Conservation (phyloP, 352 stramenopile genomes). For the Aphanomyces euteiches region DNA sequence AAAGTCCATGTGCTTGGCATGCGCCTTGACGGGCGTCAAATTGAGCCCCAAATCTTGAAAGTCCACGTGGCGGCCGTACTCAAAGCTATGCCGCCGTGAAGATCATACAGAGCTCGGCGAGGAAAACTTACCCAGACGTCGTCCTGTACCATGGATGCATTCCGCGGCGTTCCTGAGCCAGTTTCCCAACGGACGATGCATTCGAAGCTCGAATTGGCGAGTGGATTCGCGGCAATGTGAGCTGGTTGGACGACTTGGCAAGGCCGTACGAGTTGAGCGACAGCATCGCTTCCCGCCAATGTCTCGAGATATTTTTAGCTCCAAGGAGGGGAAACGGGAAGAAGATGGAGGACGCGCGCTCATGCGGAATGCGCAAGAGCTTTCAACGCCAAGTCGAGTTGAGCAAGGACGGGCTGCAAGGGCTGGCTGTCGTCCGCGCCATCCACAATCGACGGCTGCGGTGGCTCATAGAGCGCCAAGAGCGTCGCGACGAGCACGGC, state of each 20-base stretch:
- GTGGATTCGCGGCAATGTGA: constrained; percentile 3
- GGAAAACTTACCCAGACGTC: constrained; percentile 7
- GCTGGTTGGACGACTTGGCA: constrained; percentile 1
- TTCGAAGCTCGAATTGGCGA: neutral
- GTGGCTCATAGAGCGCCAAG: neutral
- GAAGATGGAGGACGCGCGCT: neutral
- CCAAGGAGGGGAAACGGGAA: too few species aligned
- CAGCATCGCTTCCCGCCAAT: constrained; percentile 4
- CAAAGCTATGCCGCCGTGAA: constrained; percentile 6
- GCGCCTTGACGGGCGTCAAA: constrained; percentile 14
- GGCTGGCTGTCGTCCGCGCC: neutral
- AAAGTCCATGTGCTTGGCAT: constrained; percentile 27
- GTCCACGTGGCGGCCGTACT: constrained; percentile 26
- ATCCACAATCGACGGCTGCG: neutral
- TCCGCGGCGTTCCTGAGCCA: constrained; percentile 16
- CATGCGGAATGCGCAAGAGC: neutral
- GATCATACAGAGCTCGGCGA: neutral
- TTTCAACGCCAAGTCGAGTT: neutral
- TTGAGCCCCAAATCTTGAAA: constrained; percentile 27
- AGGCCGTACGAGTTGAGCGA: constrained; percentile 30
- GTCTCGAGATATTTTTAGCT: too few species aligned
- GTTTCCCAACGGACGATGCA: constrained; percentile 12
- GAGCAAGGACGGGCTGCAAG: neutral
- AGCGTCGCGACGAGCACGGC: neutral
- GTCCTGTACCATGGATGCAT: constrained; percentile 25